Percentiles rank a stretch among this genome's conserved stretches.
These are phyloP conservation scores for Cyclospora cayetanensis DNA, from an alignment of 169 alveolate species.

Conservation along the genomic window DNA sequence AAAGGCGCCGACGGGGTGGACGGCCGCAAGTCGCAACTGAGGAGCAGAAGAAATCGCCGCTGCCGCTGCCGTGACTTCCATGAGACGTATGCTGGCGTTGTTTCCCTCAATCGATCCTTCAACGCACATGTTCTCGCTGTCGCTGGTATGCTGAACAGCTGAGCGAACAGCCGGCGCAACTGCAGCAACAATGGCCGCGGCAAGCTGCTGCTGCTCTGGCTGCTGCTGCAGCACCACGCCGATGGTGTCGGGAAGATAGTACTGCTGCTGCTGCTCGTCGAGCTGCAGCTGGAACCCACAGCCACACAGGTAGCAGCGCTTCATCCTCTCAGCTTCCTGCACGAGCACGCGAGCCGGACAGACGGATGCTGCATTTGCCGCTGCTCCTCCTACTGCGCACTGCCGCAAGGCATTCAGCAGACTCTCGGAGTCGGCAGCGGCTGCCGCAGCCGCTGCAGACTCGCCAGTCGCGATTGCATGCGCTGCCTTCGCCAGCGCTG, in stretches of 20 bases:
- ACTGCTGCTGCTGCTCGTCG: conserved; percentile 55
- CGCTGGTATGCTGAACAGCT: not conserved
- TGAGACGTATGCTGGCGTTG: not conserved
- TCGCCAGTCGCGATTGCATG: not conserved
- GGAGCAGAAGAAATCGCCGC: conserved; percentile 9
- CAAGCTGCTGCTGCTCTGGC: conserved; percentile 51
- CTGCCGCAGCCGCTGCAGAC: not conserved
- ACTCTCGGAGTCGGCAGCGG: conserved; percentile 9
- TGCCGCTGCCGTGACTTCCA: not conserved
- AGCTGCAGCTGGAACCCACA: not conserved
- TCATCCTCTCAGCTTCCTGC: conserved; percentile 28
- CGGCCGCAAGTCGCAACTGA: not conserved
- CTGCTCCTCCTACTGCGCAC: conserved; percentile 47
- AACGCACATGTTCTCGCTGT: too few species aligned
- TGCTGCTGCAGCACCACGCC: conserved; percentile 15
- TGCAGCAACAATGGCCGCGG: conserved; percentile 27
- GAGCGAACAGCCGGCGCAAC: conserved; percentile 20
- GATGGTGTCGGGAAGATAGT: conserved; percentile 1
- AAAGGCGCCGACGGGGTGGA: not conserved
- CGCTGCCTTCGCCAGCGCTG: too few species aligned
- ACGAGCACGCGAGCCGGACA: conserved; percentile 12
- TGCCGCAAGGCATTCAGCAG: conserved; percentile 8
- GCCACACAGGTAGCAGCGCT: conserved; percentile 2
- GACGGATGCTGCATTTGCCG: conserved; percentile 44
- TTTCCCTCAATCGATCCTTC: not conserved